Percentiles rank a stretch among this genome's conserved stretches.
phyloP scores from a whole-genome alignment of 2,329 filamentous ascomycete species.

The Penicillium sp. region DNA sequence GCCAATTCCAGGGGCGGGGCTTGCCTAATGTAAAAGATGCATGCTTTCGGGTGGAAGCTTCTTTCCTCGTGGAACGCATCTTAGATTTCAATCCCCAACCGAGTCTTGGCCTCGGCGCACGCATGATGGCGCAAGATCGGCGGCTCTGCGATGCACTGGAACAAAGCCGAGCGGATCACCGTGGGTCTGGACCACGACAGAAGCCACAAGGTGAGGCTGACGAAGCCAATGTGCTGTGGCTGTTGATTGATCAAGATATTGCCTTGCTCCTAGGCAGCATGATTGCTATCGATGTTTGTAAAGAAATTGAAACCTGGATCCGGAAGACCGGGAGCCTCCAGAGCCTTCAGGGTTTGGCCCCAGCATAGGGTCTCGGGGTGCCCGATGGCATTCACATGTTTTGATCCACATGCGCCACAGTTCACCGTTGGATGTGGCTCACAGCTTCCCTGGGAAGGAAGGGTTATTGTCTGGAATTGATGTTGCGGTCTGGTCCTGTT shows the following conservation, averaged over 20 bases:
- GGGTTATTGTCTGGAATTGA: constrained; percentile 1
- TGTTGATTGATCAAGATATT: constrained; percentile 6
- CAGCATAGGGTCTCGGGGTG: constrained; percentile 11
- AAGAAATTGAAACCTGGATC: not conserved
- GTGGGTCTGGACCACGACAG: constrained; percentile 1
- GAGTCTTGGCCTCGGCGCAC: constrained; percentile 1
- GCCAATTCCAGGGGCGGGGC: not conserved
- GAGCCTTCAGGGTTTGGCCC: constrained; percentile 1
- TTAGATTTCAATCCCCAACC: constrained; percentile 4
- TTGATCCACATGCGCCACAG: constrained; percentile 16
- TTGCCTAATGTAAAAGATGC: constrained; percentile 1
- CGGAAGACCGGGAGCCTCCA: not conserved
- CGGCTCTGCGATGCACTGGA: not conserved
- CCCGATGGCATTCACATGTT: constrained; percentile 11
- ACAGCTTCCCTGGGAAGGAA: constrained; percentile 3
- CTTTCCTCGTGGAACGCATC: constrained; percentile 12
- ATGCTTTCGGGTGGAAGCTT: constrained; percentile 9
- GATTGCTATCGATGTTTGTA: constrained; percentile 4
- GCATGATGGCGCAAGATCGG: constrained; percentile 9
- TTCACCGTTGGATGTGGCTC: constrained; percentile 20
- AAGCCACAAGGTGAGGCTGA: constrained; percentile 12
- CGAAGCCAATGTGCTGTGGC: constrained; percentile 8
- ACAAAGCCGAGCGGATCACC: constrained; percentile 1
- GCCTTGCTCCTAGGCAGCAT: constrained; percentile 10
- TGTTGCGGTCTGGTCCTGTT: constrained; percentile 13